Evolutionary conservation across 192 early-diverging fungal species (phyloP), one percentile per base, ranked within the genome.

Genomic region (Linnemannia schmuckeri): DNA sequence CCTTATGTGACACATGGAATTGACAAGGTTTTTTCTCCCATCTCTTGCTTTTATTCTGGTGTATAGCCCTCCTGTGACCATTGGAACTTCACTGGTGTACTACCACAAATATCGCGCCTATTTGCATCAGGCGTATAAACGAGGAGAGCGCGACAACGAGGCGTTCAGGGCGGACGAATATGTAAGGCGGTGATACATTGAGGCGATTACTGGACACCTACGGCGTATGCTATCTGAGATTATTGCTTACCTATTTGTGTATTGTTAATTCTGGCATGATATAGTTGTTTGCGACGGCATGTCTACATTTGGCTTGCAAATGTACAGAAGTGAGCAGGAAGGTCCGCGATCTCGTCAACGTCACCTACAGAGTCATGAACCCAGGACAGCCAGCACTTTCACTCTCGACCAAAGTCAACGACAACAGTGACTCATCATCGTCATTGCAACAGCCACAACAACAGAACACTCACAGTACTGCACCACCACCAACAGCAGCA

Each of bases 341-440:
- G 55, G 86, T 92, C 10, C 88, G 91, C 17, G 91, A 92, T 81
- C 75, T 92, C 4, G 89, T 92, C 72, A 92, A 92, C 76, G 91
- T 92, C 37, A 89, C 90, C 22, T 90, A 90, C 55, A 77, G 91
- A 52, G 74, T 72, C 69, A 77, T 76, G 83, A 70, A 85, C 57
- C 75, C 80, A 17, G 76, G 37, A 24, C 57, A 78, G 17, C 74
- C 70, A 38, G 78, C 54, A 52, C 81, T 79, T 27, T 85, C 82
- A 13, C 79, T 89, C 12, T 81, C 88, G 24, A 84, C 79, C 7
- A 78, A 82, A 42, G 66, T 77, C 13, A 38, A 74, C 30, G 79
- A 80, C 30, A 27, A 66, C 0, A 8, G 72, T 41, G 22, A 22
- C 15, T 27, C 54, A 71, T 27, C n/a, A n/a, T 40, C 15, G 38